Base-by-base conservation (phyloP, 176 grass and related monocot species). In the Metroxylon sagu region DNA sequence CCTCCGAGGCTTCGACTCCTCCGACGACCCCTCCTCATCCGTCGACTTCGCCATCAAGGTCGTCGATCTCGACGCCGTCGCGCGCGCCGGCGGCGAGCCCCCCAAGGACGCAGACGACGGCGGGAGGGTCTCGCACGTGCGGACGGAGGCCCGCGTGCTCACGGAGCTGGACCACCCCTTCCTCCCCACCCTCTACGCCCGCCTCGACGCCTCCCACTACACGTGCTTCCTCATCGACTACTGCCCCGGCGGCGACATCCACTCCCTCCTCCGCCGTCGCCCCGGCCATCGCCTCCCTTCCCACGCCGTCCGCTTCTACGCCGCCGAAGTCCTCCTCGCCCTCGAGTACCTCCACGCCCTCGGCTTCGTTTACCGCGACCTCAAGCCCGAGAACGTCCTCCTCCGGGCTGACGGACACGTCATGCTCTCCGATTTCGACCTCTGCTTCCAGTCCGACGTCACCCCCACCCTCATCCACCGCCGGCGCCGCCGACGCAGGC, bases 211-310 rank as follows among this genome's bases (percentile, higher is more conserved):
- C 58, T 61, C 58, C 14, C 58, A 61, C 26, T 61, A 61, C 16
- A 26, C 58, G 16, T 61, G 58, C 58, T 61, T 61, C 58, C 58
- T 61, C 58, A 61, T 61, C 58, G 58, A 61, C 58, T 61, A 61
- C 28, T 61, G 58, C 29, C 27, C 58, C 16, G 58, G 58, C 28
- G 58, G 58, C 14, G 58, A 61, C 28, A 26, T 61, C 16, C 58
- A 61, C 58, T 29, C 16, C 28, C 58, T 61, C 58, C 58, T 61
- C 28, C 58, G 58, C 7, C 58, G 58, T 29, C 4, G 26, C 14
- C 58, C 16, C 0, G 58, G 58, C 16, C 58, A 61, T 5, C 27
- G 58, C 29, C 27, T 61, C 14, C 58, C 58, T 4, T 29, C 58
- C 1, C 28, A 14, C 1, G 58, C 58, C 14, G 58, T 29, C 14